A percentile compares a stretch with the other conserved stretches of the same genome.
Conservation (phyloP, 768 basidiomycete species). For the Lactifluus hygrophoroides region DNA sequence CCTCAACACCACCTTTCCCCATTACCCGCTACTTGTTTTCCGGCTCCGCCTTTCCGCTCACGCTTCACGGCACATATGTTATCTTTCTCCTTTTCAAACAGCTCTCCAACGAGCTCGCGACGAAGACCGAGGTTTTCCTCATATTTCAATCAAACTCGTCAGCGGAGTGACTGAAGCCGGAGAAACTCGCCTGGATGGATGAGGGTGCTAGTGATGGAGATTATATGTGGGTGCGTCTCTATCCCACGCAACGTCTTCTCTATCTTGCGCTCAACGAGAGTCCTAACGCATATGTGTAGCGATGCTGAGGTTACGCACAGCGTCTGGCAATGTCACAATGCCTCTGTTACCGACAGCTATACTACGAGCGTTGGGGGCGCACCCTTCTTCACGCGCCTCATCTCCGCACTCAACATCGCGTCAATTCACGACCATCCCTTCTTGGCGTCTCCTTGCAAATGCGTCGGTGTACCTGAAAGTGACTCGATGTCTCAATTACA, state of each 20-base stretch:
- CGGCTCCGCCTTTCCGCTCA: constrained; percentile 77
- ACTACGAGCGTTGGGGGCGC: constrained; percentile 51
- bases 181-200: constrained; percentile 15
- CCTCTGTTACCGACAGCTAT: constrained; percentile 35
- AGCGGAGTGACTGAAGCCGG: not conserved
- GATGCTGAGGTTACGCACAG: constrained; percentile 17
- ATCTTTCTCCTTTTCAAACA: constrained; percentile 91
- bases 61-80: constrained; percentile 85
- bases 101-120: constrained; percentile 70
- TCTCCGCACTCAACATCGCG: constrained; percentile 77
- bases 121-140: constrained; percentile 53
- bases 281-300: constrained; percentile 2
- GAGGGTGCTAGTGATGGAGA: constrained; percentile 21
- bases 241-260: not conserved
- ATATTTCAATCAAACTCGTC: constrained; percentile 5
- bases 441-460: constrained; percentile 77
- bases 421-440: constrained; percentile 81
- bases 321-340: constrained; percentile 17
- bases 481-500: constrained; percentile 33
- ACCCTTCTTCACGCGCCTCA: constrained; percentile 66
- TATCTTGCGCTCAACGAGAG: not conserved
- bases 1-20: constrained; percentile 80
- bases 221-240: constrained; percentile 13
- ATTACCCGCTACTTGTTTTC: constrained; percentile 89
- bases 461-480: constrained; percentile 47